Conservation (phyloP, 2,329 filamentous ascomycete species). For the Penicillium sp. region DNA sequence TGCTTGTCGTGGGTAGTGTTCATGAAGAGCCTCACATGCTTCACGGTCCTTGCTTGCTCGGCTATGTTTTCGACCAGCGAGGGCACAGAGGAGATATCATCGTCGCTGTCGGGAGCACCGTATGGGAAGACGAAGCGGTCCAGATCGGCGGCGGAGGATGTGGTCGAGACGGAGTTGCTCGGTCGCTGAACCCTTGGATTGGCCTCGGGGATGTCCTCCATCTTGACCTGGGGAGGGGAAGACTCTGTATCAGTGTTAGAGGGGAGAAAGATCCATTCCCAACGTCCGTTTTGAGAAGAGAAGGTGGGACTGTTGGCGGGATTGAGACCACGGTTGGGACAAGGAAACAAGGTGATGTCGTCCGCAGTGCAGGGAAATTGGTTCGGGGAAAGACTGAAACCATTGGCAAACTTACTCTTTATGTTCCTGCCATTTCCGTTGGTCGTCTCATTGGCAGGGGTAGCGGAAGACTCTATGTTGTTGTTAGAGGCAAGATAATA, state of each 20-base stretch:
- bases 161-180: neutral
- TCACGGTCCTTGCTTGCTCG: neutral
- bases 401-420: neutral
- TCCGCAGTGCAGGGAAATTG: neutral
- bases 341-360: neutral
- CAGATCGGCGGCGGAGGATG: neutral
- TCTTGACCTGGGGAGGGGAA: neutral
- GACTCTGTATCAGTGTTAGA: neutral
- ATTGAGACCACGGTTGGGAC: neutral
- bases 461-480: neutral
- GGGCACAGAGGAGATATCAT: neutral
- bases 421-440: neutral
- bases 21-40: slow-evolving; percentile 9
- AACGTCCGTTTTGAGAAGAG: neutral
- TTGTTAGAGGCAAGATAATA: slow-evolving; percentile 1
- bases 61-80: neutral
- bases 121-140: neutral
- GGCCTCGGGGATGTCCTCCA: neutral
- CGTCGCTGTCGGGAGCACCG: neutral
- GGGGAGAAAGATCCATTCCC: neutral
- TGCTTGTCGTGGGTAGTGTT: slow-evolving; percentile 5
- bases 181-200: neutral
- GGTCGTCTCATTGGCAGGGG: neutral
- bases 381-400: neutral
- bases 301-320: neutral